These are phyloP conservation scores for Candida maesae DNA, from an alignment of 805 yeast genomes.

Conservation along the genomic window DNA sequence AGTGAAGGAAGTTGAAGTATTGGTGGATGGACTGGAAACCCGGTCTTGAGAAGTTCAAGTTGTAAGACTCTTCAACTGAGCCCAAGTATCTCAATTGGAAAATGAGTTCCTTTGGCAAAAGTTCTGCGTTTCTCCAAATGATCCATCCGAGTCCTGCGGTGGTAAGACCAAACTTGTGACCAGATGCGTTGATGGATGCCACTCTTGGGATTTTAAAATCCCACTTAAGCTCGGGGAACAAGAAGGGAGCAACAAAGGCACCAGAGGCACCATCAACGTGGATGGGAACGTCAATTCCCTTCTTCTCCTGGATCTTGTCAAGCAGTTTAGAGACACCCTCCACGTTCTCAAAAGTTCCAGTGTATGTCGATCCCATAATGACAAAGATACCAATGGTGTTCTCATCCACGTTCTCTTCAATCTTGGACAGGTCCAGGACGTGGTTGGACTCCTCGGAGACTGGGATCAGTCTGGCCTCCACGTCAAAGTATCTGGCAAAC, in stretches of 20 bases:
- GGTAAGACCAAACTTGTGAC: slow-evolving; percentile 89
- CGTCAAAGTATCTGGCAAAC: slow-evolving; percentile 92
- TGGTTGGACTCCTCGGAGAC: slow-evolving; percentile 59
- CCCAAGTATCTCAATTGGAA: slow-evolving; percentile 84
- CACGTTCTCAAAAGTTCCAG: slow-evolving; percentile 88
- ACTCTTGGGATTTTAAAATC: slow-evolving; percentile 79
- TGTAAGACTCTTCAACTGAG: slow-evolving; percentile 83
- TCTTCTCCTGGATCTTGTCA: slow-evolving; percentile 63
- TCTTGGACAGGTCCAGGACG: slow-evolving; percentile 55
- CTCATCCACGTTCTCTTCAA: slow-evolving; percentile 72
- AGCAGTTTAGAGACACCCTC: slow-evolving; percentile 55
- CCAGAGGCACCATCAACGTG: slow-evolving; percentile 96
- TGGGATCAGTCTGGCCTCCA: slow-evolving; percentile 73
- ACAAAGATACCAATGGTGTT: slow-evolving; percentile 91
- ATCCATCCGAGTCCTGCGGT: slow-evolving; percentile 95
- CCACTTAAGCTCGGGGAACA: slow-evolving; percentile 75
- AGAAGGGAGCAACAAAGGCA: slow-evolving; percentile 83
- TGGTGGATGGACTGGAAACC: slow-evolving; percentile 90
- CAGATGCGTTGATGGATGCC: slow-evolving; percentile 81
- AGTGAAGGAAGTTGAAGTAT: slow-evolving; percentile 70
- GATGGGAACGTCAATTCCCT: slow-evolving; percentile 68
- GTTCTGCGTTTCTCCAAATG: slow-evolving; percentile 64
- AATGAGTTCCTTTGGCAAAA: slow-evolving; percentile 66
- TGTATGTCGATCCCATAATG: slow-evolving; percentile 86
- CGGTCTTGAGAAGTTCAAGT: slow-evolving; percentile 85